These are phyloP conservation scores for Pterocarpus macrocarpus DNA, from an alignment of 306 rosid genomes.

Conservation along the genomic window DNA sequence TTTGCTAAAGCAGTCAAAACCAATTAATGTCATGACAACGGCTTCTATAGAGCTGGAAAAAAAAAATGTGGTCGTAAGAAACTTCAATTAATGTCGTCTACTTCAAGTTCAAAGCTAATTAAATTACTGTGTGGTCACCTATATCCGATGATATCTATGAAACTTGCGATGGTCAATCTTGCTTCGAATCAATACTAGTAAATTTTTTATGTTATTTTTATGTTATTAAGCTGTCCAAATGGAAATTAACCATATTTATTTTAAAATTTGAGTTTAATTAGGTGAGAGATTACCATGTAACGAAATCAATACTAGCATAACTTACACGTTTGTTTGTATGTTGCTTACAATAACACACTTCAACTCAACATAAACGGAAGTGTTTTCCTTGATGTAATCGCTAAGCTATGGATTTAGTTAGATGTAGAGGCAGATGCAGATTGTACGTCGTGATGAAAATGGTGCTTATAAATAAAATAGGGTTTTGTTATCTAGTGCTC, in stretches of 20 bases:
- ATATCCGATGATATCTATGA: neutral
- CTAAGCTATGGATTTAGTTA: neutral
- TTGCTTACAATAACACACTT: neutral
- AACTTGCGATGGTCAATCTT: neutral
- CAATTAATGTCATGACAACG: constrained; percentile 7
- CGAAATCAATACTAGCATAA: neutral
- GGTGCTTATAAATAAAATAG: no score
- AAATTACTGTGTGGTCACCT: neutral
- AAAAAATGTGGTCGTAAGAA: neutral
- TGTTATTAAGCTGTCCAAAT: no score
- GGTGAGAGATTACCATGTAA: no score
- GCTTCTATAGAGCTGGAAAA: neutral
- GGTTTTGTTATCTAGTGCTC: no score
- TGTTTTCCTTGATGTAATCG: neutral
- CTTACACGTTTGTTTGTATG: neutral
- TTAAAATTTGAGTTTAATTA: no score
- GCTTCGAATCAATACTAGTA: neutral
- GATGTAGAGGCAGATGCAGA: neutral
- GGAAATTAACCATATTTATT: no score
- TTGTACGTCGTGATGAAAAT: no score
- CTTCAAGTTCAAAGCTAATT: constrained; percentile 1
- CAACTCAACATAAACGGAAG: neutral
- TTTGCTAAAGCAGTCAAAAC: constrained; percentile 23
- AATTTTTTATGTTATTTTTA: neutral
- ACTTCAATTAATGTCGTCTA: neutral